Evolutionary conservation across 306 rosid genomes (phyloP), one percentile per base, ranked within the genome.

Genomic region (Trifolium fragiferum): DNA sequence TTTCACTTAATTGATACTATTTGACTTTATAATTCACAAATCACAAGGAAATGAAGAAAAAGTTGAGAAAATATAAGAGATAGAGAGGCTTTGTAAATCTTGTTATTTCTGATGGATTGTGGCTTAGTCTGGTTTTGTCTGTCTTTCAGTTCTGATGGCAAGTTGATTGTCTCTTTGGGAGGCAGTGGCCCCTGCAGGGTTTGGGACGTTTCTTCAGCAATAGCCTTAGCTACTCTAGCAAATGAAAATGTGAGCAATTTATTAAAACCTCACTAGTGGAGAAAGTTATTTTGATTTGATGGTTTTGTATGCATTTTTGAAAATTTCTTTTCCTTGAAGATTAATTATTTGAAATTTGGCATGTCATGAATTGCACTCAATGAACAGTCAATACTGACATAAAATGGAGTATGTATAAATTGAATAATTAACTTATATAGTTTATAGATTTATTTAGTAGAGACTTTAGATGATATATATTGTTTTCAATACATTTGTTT

Each of bases 141-240:
- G 72, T 80, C 72, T 73, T 82, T 88, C 88, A 94, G 98, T 80
- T 84, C 84, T 68, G 95, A 94, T 78, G 93, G 95, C 53, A 94
- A 86, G 59, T 84, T 84, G 68, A 93, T 94, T 32, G 89, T 82
- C 76, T 90, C 95, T 72, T 80, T 94, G 85, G 99, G 92, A 87
- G 73, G 84, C 73, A 76, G 85, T 74, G 97, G 97, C 80, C 96
- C 92, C 70, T 84, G 96, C 74, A 90, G 87, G 76, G 97, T 91
- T 66, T 94, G 99, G 99, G 96, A 94, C 73, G 38, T 87, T 66
- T 82, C 86, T 78, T 88, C 93, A 32, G 77, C 94, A 66, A 82
- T 55, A 2, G 87, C 73, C 66, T 71, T 85, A 23, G 70, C 91
- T 79, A 66, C 97, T 67, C 82, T 92, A 70, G 18, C 89, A 47